Base-by-base conservation (phyloP, 805 yeast species). In the Candida suzukii region DNA sequence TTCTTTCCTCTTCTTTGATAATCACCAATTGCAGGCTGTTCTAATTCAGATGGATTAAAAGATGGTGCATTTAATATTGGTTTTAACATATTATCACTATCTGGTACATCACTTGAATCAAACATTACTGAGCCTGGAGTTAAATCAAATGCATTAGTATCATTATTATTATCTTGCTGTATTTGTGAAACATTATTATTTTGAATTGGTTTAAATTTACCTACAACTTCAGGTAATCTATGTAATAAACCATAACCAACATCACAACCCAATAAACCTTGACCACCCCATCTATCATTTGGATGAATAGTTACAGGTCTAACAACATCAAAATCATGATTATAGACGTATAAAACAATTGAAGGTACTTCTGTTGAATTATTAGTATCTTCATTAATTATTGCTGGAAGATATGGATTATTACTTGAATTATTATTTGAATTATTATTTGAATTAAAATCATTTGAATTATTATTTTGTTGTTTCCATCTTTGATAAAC, bases 211-310 rank as follows among this genome's bases (percentile, higher is more conserved):
- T 22, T 35, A 74, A 53, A 73, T 43, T 73, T 71, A 0, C 74
- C 76, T 10, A 70, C 56, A 5, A 78, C 83, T 43, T 78, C 76
- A 1, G 98, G 96, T n/a, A 86, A 63, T 45, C 93, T 67, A 27
- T 91, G 98, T 39, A 91, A 66, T 39, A 84, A 70, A 0, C 99
- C 99, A 53, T 88, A 90, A 0, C 97, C 98, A 17, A 91, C 95
- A 48, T 90, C 95, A 63, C 96, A 88, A 2, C 99, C 99, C 29
- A 91, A 64, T 29, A 88, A 67, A 1, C 96, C 95, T 48, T 68
- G 73, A 14, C 90, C 88, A n/a, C 88, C 87, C 88, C 93, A 85
- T 16, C 66, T 60, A n/a, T 73, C 71, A n/a, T 73, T 66, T 3
- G 87, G 83, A 41, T 74, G 68, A n/a, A 90, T 86, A 0, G 85